Base-by-base conservation (phyloP, 2,329 filamentous ascomycete species). In the Penicillium griseofulvum region DNA sequence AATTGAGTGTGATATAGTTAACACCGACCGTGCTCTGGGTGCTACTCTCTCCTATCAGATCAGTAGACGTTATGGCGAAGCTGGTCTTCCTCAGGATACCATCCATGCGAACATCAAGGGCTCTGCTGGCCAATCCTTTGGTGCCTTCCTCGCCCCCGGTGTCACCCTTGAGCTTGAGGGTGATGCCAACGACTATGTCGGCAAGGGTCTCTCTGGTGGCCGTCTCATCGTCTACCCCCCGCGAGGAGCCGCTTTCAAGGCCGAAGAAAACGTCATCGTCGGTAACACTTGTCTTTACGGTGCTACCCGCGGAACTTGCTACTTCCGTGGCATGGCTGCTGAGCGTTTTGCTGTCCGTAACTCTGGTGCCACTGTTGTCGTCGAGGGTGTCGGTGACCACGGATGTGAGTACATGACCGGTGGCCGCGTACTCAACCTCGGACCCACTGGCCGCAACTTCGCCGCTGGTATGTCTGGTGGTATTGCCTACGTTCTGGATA, bases 381-480 rank as follows among this genome's bases (percentile, higher is more conserved):
- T 97, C 59, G 93, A 97, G 77, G 93, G 93, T 77, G 85, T 96
- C 62, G 93, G 93, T 81, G 93, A 97, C 74, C 93, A 97, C 73
- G 90, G 91, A 60, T 97, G 92, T 72, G 93, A 97, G 81, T 97
- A 97, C 83, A 97, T 97, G 93, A 97, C 93, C 68, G 93, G 93
- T 72, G 93, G 93, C 71, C 90, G 92, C 70, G 82, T 97, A 48
- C 80, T 97, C 61, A 83, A 96, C 68, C 83, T 97, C 45, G 93
- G 93, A 55, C 86, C 84, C 68, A 96, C 91, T 70, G 93, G 93
- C 43, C 92, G 93, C 66, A 97, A 97, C 81, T 97, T 97, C 70
- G 93, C 92, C 66, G 93, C 93, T 58, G 93, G 93, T 81, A 97
- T 97, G 93, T 97, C 92, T 69, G 93, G 93, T 71, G 93, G 93